phyloP scores from a whole-genome alignment of 1,139 yeast genomes.

The Debaryomyces subglobosus region DNA sequence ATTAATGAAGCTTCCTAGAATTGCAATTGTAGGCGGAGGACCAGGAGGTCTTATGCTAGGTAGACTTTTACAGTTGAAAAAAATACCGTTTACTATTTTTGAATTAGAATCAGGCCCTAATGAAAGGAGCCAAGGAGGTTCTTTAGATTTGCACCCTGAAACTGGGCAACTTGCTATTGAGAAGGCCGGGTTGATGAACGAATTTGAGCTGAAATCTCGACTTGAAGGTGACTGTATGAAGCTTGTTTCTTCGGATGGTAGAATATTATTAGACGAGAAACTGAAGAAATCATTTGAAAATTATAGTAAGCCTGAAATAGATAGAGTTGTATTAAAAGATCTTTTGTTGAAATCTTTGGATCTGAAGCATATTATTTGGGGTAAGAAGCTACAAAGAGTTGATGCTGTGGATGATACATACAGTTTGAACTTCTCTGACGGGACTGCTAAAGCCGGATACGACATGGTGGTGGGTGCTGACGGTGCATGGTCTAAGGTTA shows the following conservation, averaged over 20 bases:
- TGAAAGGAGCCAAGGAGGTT: background rate
- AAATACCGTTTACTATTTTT: background rate
- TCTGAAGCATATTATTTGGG: background rate
- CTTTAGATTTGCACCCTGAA: background rate
- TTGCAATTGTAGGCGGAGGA: background rate
- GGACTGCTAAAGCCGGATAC: background rate
- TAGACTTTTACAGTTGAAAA: background rate
- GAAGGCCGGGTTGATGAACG: background rate
- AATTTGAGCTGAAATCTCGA: background rate
- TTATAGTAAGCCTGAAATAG: background rate
- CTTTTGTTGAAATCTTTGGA: background rate
- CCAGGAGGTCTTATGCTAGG: slow-evolving; percentile 2
- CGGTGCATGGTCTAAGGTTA: background rate
- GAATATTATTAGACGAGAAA: background rate
- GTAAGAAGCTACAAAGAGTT: background rate
- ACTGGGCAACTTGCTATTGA: background rate
- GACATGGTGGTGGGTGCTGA: background rate
- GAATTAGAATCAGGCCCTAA: background rate
- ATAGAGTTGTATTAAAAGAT: background rate
- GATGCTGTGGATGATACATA: background rate
- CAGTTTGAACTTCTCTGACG: background rate
- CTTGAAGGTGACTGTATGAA: background rate
- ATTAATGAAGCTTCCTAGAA: background rate
- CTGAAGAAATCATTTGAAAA: background rate
- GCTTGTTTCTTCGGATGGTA: background rate